Conservation (phyloP, 2,329 filamentous ascomycete genomes). For the Ophiosphaerella herpotricha region DNA sequence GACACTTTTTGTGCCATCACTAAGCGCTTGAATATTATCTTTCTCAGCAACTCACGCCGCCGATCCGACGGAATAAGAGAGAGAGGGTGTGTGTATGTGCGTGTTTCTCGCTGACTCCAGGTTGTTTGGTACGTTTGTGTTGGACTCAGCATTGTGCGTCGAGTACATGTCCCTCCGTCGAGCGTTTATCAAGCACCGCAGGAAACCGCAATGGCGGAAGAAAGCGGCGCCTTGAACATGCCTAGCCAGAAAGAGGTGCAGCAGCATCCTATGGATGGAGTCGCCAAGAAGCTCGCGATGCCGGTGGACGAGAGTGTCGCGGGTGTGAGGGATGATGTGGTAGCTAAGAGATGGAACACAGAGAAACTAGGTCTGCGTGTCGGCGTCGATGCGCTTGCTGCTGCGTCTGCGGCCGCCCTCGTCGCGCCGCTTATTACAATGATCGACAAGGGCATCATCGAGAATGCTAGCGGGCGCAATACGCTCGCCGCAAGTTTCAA, state of each 20-base stretch:
- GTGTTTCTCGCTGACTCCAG: background rate
- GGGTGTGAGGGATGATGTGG: background rate
- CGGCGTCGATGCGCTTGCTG: slow-evolving; percentile 70
- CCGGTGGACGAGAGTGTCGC: background rate
- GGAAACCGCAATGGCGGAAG: slow-evolving; percentile 41
- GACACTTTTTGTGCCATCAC: slow-evolving; percentile 1
- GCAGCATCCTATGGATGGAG: background rate
- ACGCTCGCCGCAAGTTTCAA: slow-evolving; percentile 64
- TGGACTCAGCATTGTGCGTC: background rate
- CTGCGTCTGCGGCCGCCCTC: slow-evolving; percentile 71
- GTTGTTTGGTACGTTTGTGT: too few relatives aligned
- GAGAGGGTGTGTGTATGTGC: background rate
- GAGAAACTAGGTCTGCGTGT: slow-evolving; percentile 70
- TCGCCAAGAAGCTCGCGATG: slow-evolving; percentile 5
- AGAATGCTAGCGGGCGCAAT: slow-evolving; percentile 74
- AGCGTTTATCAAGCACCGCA: slow-evolving; percentile 31
- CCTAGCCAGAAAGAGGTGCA: background rate
- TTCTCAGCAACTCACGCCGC: background rate
- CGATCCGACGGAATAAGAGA: background rate
- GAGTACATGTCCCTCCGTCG: slow-evolving; percentile 37
- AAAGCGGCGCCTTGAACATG: slow-evolving; percentile 10
- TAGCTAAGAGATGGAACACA: slow-evolving; percentile 68
- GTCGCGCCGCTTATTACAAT: slow-evolving; percentile 85
- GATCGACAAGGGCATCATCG: slow-evolving; percentile 81
- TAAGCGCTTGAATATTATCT: slow-evolving; percentile 7